Base-by-base conservation (phyloP, 2,329 filamentous ascomycete genomes). In the Clarireedia homoeocarpa region DNA sequence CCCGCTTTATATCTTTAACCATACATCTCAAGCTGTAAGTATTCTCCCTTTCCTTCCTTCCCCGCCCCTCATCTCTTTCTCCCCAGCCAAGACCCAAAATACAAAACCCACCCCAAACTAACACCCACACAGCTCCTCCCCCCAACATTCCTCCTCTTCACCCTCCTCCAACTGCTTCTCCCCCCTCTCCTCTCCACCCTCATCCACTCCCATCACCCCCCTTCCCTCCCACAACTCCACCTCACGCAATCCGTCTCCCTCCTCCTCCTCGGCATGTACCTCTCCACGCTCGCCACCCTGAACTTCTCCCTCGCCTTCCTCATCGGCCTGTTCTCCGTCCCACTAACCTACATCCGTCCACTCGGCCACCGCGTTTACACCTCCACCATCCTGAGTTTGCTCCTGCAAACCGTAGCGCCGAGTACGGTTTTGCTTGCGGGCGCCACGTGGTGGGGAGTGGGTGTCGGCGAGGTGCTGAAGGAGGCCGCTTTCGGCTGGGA, bases 291-390 rank as follows among this genome's bases (percentile, higher is more conserved):
- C 12, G 92, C 94, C 2, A 99, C 92, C 0, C 81, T 99, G 51
- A 99, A 99, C 73, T 99, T 99, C 77, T 91, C 88, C 3, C 84
- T 96, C 14, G 85, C 90, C 48, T 86, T 97, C 68, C 76, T 96
- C 39, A 77, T 96, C 51, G 94, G 94, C 39, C 74, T 97, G 2
- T 74, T 92, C 47, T 84, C 89, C 45, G 76, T 82, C 3, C 92
- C 92, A 0, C 76, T 97, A 14, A 85, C 84, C n/a, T 96, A 96
- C 69, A 75, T 86, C 17, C 77, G 71, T 6, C 77, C 82, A 0
- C 75, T 74, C 53, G 70, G 72, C 0, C 64, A 66, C 12, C 72
- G 64, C 60, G 62, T 74, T n/a, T 63, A 69, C 4, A 58, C 72
- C 1, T 72, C 74, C 27, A 71, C 74, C 59, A 59, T 74, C 2